These are phyloP conservation scores for Bjerkandera adusta DNA, from an alignment of 1,284 basidiomycete species.

Conservation along the genomic window DNA sequence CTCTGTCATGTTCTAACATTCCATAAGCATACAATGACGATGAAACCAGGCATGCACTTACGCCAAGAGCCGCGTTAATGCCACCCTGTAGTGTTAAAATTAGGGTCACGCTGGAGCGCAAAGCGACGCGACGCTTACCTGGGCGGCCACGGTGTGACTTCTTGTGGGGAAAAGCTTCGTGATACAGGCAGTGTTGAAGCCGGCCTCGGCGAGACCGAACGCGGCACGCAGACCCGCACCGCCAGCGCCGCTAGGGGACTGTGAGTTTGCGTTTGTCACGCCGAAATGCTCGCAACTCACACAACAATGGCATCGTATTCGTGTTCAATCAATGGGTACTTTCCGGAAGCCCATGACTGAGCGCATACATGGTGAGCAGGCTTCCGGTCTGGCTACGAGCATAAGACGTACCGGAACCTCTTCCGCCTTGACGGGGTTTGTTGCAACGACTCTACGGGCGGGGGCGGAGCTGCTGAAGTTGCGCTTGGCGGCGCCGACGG, in stretches of 20 bases:
- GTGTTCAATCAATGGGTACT: conserved; percentile 97
- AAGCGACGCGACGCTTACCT: conserved; percentile 49
- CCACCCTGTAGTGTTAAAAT: conserved; percentile 67
- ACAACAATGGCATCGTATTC: conserved; percentile 97
- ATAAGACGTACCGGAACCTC: conserved; percentile 64
- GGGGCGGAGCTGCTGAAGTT: conserved; percentile 63
- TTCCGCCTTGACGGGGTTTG: conserved; percentile 80
- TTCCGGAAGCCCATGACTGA: conserved; percentile 75
- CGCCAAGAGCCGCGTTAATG: conserved; percentile 97
- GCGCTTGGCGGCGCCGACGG: conserved; percentile 47
- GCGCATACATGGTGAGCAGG: conserved; percentile 18
- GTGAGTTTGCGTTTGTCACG: not conserved
- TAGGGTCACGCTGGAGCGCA: not conserved
- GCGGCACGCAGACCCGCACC: conserved; percentile 98
- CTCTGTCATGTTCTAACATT: conserved; percentile 91
- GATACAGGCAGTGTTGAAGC: conserved; percentile 98
- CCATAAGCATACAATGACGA: conserved; percentile 6
- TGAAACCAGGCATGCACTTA: conserved; percentile 39
- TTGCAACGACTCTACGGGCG: conserved; percentile 64
- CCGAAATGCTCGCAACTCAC: conserved; percentile 61
- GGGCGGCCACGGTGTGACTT: conserved; percentile 98
- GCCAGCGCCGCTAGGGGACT: conserved; percentile 79
- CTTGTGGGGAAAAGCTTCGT: conserved; percentile 99
- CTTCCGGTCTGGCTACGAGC: conserved; percentile 10
- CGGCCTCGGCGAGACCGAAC: conserved; percentile 98